Conservation (phyloP, 1,139 yeast species). For the Diutina pseudorugosa region DNA sequence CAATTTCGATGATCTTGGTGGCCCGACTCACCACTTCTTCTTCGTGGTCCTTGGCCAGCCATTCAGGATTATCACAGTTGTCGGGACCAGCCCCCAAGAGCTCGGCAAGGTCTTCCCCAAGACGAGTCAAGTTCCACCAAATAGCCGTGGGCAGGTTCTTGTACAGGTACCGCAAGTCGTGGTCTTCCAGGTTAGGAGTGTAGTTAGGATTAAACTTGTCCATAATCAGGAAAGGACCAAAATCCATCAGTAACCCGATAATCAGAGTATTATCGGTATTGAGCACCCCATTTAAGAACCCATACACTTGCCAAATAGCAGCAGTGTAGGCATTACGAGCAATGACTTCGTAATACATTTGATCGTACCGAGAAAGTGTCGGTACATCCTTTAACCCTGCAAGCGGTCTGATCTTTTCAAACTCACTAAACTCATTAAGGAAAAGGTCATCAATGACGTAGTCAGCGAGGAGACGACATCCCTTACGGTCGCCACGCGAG, state of each 20-base stretch:
- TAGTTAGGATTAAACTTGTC: conserved; percentile 72
- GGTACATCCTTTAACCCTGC: conserved; percentile 8
- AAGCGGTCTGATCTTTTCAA: conserved; percentile 10
- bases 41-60: conserved; percentile 18
- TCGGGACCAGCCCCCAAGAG: conserved; percentile 59
- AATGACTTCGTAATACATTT: conserved; percentile 59
- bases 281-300: conserved; percentile 85
- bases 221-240: conserved; percentile 88
- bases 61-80: conserved; percentile 18
- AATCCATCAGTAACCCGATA: conserved; percentile 78
- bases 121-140: conserved; percentile 86
- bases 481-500: conserved; percentile 57
- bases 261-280: conserved; percentile 92
- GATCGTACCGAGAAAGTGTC: conserved; percentile 49
- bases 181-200: conserved; percentile 89
- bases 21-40: conserved; percentile 48
- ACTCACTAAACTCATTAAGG: conserved; percentile 25
- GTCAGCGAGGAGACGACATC: conserved; percentile 52
- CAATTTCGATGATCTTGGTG: conserved; percentile 47
- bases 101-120: conserved; percentile 79
- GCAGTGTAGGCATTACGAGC: conserved; percentile 64
- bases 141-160: conserved; percentile 73
- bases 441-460: conserved; percentile 63
- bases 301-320: conserved; percentile 85
- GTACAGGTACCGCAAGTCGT: conserved; percentile 58